These are phyloP conservation scores for Hymenoscyphus linearis DNA, from an alignment of 2,329 filamentous ascomycete genomes.

Conservation along the genomic window DNA sequence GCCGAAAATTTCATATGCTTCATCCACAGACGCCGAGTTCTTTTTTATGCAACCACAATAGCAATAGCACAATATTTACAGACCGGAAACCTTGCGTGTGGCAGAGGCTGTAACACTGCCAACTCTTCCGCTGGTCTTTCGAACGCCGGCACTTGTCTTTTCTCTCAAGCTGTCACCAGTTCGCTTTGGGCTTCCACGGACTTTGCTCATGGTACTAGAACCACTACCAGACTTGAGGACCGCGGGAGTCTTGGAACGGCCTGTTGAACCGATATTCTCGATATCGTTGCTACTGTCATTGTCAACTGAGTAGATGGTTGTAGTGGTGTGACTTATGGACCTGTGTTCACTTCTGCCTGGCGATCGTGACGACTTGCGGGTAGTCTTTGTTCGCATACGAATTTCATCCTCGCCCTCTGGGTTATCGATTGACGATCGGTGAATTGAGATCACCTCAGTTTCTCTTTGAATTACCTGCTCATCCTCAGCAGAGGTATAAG, in stretches of 20 bases:
- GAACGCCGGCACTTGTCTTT: conserved; percentile 49
- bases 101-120: conserved; percentile 46
- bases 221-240: conserved; percentile 47
- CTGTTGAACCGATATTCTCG: conserved; percentile 58
- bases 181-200: conserved; percentile 55
- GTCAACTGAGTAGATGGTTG: conserved; percentile 61
- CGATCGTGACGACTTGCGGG: conserved; percentile 59
- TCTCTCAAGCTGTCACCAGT: conserved; percentile 44
- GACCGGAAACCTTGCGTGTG: conserved; percentile 30
- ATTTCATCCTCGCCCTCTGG: conserved; percentile 70
- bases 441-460: conserved; percentile 55
- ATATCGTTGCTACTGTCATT: conserved; percentile 65
- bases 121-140: conserved; percentile 62
- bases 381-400: conserved; percentile 68
- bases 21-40: conserved; percentile 14
- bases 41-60: conserved; percentile 26
- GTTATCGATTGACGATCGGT: conserved; percentile 60
- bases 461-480: conserved; percentile 47
- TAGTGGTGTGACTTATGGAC: conserved; percentile 68
- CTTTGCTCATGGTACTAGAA: conserved; percentile 50
- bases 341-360: conserved; percentile 57
- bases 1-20: conserved; percentile 13
- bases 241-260: conserved; percentile 48
- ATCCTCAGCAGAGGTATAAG: conserved; percentile 39
- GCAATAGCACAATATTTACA: conserved; percentile 25